These are phyloP conservation scores for Malbranchea cinnamomea DNA, from an alignment of 2,329 filamentous ascomycete genomes.

Conservation along the genomic window DNA sequence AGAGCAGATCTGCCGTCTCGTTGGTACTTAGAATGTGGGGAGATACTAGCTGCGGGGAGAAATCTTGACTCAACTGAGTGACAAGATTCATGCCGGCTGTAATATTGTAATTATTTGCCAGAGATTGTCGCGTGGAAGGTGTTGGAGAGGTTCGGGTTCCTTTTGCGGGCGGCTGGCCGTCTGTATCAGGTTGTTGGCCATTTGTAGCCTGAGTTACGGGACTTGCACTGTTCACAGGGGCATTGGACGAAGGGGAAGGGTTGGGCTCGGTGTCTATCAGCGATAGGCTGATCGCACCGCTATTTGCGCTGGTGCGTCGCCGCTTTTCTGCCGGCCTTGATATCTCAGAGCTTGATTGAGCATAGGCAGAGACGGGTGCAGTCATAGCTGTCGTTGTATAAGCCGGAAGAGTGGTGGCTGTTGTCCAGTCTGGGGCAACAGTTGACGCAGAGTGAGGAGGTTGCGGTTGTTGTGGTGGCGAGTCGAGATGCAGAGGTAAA, in stretches of 20 bases:
- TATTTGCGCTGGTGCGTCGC: constrained; percentile 20
- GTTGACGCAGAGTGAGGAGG: constrained; percentile 12
- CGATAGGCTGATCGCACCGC: constrained; percentile 39
- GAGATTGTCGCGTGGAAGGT: constrained; percentile 14
- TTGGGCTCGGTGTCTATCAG: constrained; percentile 37
- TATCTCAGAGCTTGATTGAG: constrained; percentile 39
- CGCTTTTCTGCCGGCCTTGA: constrained; percentile 26
- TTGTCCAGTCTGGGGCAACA: constrained; percentile 22
- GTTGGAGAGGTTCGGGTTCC: background rate
- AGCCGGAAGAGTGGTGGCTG: constrained; percentile 16
- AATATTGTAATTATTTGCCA: constrained; percentile 13
- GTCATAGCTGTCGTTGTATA: constrained; percentile 11
- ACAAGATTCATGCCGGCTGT: constrained; percentile 17
- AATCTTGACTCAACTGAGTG: constrained; percentile 14
- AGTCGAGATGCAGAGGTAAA: constrained; percentile 13
- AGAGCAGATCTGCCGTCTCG: constrained; percentile 70
- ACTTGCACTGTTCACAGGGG: background rate
- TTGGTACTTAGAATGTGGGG: constrained; percentile 35
- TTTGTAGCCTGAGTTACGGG: background rate
- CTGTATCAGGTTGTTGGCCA: no score
- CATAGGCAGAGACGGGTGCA: constrained; percentile 24
- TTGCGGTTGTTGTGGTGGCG: constrained; percentile 9
- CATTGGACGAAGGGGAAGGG: constrained; percentile 11
- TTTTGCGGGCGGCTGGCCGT: no score
- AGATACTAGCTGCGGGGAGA: constrained; percentile 30